These are phyloP conservation scores for Aspergillus sp. DNA, from an alignment of 2,329 filamentous ascomycete genomes.

Conservation along the genomic window DNA sequence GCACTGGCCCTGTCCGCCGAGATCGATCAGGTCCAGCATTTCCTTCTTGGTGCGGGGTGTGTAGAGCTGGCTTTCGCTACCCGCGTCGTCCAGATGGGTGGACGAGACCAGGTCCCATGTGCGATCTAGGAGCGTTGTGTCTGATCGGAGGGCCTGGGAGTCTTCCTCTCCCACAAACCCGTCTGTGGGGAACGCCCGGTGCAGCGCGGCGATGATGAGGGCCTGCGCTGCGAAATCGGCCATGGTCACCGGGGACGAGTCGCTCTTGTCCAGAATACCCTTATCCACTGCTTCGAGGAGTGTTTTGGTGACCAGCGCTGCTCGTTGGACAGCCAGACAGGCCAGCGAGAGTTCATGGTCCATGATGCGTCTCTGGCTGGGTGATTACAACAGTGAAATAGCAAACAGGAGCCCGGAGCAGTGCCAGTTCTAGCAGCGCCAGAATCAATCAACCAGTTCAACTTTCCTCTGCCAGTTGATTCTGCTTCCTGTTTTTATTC, in stretches of 20 bases:
- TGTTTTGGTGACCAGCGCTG: constrained; percentile 49
- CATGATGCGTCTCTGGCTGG: no score
- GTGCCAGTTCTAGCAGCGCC: no score
- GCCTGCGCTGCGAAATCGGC: constrained; percentile 57
- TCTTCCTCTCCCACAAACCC: constrained; percentile 55
- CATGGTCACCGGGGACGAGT: constrained; percentile 53
- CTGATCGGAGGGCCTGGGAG: constrained; percentile 42
- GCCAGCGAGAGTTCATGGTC: constrained; percentile 27
- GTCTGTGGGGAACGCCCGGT: constrained; percentile 45
- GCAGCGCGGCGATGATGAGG: constrained; percentile 49
- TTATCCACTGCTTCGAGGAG: constrained; percentile 43
- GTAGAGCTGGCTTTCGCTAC: constrained; percentile 25
- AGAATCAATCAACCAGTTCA: no score
- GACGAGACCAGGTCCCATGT: constrained; percentile 48
- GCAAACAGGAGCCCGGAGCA: no score
- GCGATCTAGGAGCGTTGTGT: constrained; percentile 40
- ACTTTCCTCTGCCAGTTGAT: no score
- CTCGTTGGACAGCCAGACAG: constrained; percentile 44
- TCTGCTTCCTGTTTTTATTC: no score
- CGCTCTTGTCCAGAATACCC: constrained; percentile 46
- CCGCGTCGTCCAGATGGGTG: constrained; percentile 24
- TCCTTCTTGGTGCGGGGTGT: constrained; percentile 41
- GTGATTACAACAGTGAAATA: no score
- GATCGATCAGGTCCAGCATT: constrained; percentile 54
- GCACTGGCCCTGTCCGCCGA: constrained; percentile 40